Percentiles rank a stretch among this genome's conserved stretches.
phyloP scores from a whole-genome alignment of 371 early-diverging fungal genomes.

The Apophysomyces variabilis region DNA sequence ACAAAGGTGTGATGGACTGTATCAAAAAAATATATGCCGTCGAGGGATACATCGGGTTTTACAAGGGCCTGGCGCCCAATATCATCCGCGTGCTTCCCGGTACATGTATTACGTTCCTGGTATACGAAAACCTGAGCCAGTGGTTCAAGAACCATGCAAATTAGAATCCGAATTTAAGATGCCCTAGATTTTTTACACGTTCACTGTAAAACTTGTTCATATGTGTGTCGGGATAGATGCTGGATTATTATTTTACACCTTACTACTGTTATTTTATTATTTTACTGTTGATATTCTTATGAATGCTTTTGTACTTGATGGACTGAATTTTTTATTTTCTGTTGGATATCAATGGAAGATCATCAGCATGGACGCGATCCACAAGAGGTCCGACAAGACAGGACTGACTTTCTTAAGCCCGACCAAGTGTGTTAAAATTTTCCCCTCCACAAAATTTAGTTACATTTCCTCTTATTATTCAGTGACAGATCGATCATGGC shows the following conservation, averaged over 20 bases:
- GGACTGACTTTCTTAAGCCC: background rate
- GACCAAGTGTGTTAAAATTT: background rate
- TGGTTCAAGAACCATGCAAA: constrained; percentile 66
- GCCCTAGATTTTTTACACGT: constrained; percentile 14
- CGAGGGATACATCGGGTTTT: constrained; percentile 90
- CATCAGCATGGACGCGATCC: background rate
- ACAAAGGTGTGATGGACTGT: constrained; percentile 74
- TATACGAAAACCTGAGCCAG: constrained; percentile 89
- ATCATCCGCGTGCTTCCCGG: constrained; percentile 93
- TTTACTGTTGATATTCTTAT: too few relatives aligned
- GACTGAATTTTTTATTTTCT: background rate
- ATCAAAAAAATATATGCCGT: constrained; percentile 69
- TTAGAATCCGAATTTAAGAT: constrained; percentile 27
- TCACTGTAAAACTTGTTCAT: background rate
- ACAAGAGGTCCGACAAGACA: background rate
- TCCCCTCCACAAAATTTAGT: too few relatives aligned
- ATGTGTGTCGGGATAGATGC: too few relatives aligned
- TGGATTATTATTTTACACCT: too few relatives aligned
- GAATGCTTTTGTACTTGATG: background rate
- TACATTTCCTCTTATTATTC: too few relatives aligned
- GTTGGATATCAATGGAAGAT: background rate
- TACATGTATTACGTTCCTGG: constrained; percentile 93
- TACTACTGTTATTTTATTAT: too few relatives aligned
- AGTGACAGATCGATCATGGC: constrained; percentile 15
- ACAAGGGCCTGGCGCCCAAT: constrained; percentile 93